These are phyloP conservation scores for Pseudogymnoascus destructans DNA, from an alignment of 2,329 filamentous ascomycete species.

Conservation along the genomic window DNA sequence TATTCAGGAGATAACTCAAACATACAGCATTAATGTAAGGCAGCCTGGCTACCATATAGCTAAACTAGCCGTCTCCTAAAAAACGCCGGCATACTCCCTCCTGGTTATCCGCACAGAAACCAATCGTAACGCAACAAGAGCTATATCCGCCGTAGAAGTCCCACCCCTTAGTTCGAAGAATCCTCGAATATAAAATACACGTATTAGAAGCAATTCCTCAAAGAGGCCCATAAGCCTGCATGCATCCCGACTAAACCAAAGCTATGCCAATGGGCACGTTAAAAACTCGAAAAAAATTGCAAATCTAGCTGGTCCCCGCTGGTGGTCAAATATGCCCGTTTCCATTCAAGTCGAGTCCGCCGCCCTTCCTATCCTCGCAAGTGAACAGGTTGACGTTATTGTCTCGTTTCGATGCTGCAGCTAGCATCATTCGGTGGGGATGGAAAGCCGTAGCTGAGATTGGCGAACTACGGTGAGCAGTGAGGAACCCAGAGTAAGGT, in stretches of 20 bases:
- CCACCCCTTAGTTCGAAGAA: background rate
- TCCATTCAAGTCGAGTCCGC: conserved; percentile 1
- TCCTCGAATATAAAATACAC: conserved; percentile 5
- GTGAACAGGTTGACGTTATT: conserved; percentile 83
- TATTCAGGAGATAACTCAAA: background rate
- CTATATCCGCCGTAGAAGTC: conserved; percentile 1
- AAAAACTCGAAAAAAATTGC: conserved; percentile 3
- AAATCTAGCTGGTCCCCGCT: background rate
- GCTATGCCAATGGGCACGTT: background rate
- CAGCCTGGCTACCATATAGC: background rate
- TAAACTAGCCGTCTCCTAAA: conserved; percentile 6
- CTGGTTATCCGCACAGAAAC: conserved; percentile 4
- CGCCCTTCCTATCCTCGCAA: conserved; percentile 40
- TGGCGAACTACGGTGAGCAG: conserved; percentile 65
- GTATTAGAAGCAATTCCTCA: background rate
- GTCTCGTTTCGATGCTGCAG: conserved; percentile 74
- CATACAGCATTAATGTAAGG: conserved; percentile 4
- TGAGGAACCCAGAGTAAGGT: conserved; percentile 79
- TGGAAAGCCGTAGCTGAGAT: conserved; percentile 90
- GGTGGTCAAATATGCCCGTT: conserved; percentile 1
- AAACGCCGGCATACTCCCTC: background rate
- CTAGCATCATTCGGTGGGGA: conserved; percentile 83
- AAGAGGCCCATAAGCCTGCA: background rate
- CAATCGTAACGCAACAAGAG: background rate
- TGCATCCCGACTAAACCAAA: conserved; percentile 4